These are phyloP conservation scores for Aspergillus brunneoviolaceus DNA, from an alignment of 2,329 filamentous ascomycete genomes.

Conservation along the genomic window DNA sequence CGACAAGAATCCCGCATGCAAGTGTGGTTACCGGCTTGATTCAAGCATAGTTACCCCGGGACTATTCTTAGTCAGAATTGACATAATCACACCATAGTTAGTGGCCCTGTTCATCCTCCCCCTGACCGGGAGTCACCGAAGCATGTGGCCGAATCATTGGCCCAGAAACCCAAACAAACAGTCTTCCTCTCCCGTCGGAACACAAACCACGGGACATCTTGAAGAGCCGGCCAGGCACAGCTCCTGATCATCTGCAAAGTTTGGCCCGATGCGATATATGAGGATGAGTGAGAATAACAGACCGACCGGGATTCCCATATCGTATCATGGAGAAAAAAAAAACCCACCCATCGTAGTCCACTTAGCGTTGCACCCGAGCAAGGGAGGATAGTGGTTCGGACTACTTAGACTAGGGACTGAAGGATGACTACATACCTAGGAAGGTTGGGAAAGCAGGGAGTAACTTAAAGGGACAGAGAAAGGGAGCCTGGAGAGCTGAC, in stretches of 20 bases:
- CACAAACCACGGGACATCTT: background rate
- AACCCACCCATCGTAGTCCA: background rate
- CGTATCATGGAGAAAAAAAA: background rate
- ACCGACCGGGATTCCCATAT: background rate
- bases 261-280: background rate
- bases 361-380: background rate
- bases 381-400: background rate
- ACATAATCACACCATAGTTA: background rate
- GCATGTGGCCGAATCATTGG: slow-evolving; percentile 17
- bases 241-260: background rate
- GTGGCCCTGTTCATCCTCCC: background rate
- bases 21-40: too few species aligned
- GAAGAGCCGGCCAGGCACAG: background rate
- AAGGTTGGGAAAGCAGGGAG: background rate
- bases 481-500: background rate
- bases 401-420: background rate
- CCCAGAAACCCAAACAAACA: background rate
- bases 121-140: slow-evolving; percentile 3
- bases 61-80: background rate
- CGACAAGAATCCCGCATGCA: too few species aligned
- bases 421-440: background rate
- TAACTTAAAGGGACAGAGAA: background rate
- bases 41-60: too few species aligned
- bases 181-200: background rate
- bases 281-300: background rate